Evolutionary conservation across 176 grass and related monocot species (phyloP).

Genomic region (barley (Hordeum vulgare)): DNA sequence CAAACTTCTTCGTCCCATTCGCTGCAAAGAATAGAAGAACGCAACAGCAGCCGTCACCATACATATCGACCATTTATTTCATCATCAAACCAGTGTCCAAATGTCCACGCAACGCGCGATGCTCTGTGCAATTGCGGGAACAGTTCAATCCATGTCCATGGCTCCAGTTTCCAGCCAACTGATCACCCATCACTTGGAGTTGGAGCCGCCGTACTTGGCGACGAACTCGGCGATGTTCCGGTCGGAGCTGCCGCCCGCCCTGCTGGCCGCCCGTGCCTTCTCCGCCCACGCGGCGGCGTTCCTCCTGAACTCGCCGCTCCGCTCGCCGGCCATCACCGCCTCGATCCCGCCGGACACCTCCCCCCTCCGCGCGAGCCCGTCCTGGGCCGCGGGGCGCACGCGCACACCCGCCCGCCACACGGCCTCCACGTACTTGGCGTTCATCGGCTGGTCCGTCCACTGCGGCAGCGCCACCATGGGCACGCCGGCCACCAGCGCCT

Average conservation of each 20-base stretch:
- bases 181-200: neutral
- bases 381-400: slow-evolving; percentile 5
- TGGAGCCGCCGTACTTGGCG: slow-evolving; percentile 25
- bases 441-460: slow-evolving; percentile 80
- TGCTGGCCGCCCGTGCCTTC: slow-evolving; percentile 28
- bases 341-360: slow-evolving; percentile 26
- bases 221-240: slow-evolving; percentile 60
- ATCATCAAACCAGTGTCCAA: no score
- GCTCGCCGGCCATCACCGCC: slow-evolving; percentile 45
- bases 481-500: slow-evolving; percentile 28
- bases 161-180: no score
- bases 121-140: no score
- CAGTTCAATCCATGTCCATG: no score
- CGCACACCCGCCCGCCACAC: slow-evolving; percentile 57
- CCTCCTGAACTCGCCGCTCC: slow-evolving; percentile 34
- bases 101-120: no score
- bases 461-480: slow-evolving; percentile 53
- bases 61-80: no score
- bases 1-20: no score
- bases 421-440: slow-evolving; percentile 73
- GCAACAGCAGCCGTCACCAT: no score
- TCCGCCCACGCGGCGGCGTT: slow-evolving; percentile 39
- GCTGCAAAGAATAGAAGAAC: no score
- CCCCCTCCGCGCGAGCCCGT: slow-evolving; percentile 21
- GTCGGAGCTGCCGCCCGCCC: slow-evolving; percentile 59